These are phyloP conservation scores for Fraxinus sp. DNA, from an alignment of 305 asterid species.

Conservation along the genomic window DNA sequence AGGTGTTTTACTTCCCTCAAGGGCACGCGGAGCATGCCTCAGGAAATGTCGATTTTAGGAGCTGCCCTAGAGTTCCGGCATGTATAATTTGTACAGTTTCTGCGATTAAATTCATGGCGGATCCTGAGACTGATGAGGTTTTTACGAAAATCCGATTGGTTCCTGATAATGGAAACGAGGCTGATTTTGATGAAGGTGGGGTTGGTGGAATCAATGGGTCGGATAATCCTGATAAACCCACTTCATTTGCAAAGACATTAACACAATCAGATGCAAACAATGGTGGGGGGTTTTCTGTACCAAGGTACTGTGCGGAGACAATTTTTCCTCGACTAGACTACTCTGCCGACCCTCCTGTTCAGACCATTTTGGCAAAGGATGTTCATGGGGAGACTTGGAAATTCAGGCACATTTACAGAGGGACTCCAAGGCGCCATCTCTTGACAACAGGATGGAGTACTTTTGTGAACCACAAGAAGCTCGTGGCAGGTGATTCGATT, in stretches of 20 bases:
- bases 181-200: constrained; percentile 34
- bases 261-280: constrained; percentile 58
- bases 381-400: constrained; percentile 56
- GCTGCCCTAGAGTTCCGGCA: constrained; percentile 31
- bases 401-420: constrained; percentile 50
- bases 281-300: constrained; percentile 58
- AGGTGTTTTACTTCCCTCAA: constrained; percentile 45
- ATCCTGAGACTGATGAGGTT: constrained; percentile 52
- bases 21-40: constrained; percentile 49
- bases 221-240: constrained; percentile 43
- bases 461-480: constrained; percentile 52
- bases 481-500: constrained; percentile 55
- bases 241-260: constrained; percentile 50
- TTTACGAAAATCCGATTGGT: constrained; percentile 39
- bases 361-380: constrained; percentile 49
- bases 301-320: constrained; percentile 56
- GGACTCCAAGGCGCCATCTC: constrained; percentile 58
- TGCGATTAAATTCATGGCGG: constrained; percentile 43
- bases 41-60: constrained; percentile 41
- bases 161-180: constrained; percentile 32
- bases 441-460: constrained; percentile 56
- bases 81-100: constrained; percentile 36
- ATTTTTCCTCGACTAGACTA: constrained; percentile 51
- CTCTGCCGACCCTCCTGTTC: constrained; percentile 55
- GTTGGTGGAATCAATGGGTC: constrained; percentile 24